These are phyloP conservation scores for Phytophthora ramorum DNA, from an alignment of 352 stramenopile genomes.

Conservation along the genomic window DNA sequence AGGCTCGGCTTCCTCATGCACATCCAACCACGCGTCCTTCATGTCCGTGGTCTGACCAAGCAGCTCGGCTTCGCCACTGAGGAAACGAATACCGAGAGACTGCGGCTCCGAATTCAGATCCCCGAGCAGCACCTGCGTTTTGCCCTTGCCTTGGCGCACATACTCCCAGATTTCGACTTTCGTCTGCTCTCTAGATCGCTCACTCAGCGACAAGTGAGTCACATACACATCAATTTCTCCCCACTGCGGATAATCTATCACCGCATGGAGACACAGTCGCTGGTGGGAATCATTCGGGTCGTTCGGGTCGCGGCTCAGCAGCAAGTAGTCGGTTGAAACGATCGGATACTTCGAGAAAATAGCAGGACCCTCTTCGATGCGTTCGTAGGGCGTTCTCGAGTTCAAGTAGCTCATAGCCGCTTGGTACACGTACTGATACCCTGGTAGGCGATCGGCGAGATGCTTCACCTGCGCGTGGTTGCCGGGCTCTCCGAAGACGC, in stretches of 20 bases:
- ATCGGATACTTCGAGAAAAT: conserved; percentile 87
- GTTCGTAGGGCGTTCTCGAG: conserved; percentile 58
- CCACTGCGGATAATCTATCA: conserved; percentile 70
- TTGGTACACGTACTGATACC: conserved; percentile 89
- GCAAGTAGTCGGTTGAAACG: conserved; percentile 77
- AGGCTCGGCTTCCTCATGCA: conserved; percentile 65
- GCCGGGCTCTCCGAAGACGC: conserved; percentile 65
- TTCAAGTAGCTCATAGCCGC: conserved; percentile 89
- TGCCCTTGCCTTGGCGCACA: conserved; percentile 67
- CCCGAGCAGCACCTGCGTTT: conserved; percentile 81
- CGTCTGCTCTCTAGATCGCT: conserved; percentile 73
- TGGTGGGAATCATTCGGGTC: conserved; percentile 88
- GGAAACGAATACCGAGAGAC: conserved; percentile 78
- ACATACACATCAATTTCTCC: conserved; percentile 87
- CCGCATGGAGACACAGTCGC: conserved; percentile 82
- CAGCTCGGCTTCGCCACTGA: conserved; percentile 68
- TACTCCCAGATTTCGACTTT: conserved; percentile 86
- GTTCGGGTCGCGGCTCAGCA: conserved; percentile 82
- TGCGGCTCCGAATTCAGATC: conserved; percentile 91
- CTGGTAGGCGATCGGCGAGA: conserved; percentile 60
- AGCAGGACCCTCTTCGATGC: conserved; percentile 85
- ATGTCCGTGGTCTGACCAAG: conserved; percentile 70
- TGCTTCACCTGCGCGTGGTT: conserved; percentile 85
- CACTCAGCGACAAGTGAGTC: conserved; percentile 85
- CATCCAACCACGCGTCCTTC: conserved; percentile 78